Percentiles rank a stretch among this genome's conserved stretches.
Evolutionary conservation across 176 grass and related monocot species (phyloP).

Genomic region (Oryza punctata): DNA sequence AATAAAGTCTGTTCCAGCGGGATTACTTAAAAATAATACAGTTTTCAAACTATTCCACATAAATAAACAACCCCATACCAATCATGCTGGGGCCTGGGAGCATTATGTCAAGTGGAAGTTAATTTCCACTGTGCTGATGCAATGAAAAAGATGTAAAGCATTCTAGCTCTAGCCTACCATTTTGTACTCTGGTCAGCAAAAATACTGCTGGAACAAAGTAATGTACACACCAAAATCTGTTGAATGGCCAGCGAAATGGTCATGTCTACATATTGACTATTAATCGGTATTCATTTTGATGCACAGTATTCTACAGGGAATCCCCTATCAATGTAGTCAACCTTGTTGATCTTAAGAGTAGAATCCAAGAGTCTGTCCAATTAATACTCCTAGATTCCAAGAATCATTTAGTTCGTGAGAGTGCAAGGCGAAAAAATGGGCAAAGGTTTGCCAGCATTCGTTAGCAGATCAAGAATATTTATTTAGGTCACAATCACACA

Average conservation of each 20-base stretch:
- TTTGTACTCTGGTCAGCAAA: neutral
- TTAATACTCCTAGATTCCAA: neutral
- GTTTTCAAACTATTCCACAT: neutral
- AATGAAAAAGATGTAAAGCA: conserved; percentile 40
- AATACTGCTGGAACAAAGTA: neutral
- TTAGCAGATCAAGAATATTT: neutral
- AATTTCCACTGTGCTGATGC: conserved; percentile 6
- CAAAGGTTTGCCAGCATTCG: neutral
- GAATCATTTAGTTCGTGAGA: neutral
- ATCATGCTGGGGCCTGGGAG: conserved; percentile 18
- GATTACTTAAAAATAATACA: conserved; percentile 12
- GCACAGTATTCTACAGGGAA: neutral
- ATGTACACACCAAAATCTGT: neutral
- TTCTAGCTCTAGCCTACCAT: neutral
- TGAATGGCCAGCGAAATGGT: neutral
- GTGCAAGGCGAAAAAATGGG: neutral
- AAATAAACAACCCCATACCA: conserved; percentile 29
- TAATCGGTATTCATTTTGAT: conserved; percentile 5
- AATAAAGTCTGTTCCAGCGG: neutral
- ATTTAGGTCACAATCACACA: conserved; percentile 46
- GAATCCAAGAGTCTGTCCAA: neutral
- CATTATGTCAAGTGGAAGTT: conserved; percentile 3
- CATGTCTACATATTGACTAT: conserved; percentile 19
- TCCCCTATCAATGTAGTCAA: conserved; percentile 4
- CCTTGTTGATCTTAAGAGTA: neutral